phyloP scores from a whole-genome alignment of 2,329 filamentous ascomycete genomes.

The Tolypocladium tropicale region DNA sequence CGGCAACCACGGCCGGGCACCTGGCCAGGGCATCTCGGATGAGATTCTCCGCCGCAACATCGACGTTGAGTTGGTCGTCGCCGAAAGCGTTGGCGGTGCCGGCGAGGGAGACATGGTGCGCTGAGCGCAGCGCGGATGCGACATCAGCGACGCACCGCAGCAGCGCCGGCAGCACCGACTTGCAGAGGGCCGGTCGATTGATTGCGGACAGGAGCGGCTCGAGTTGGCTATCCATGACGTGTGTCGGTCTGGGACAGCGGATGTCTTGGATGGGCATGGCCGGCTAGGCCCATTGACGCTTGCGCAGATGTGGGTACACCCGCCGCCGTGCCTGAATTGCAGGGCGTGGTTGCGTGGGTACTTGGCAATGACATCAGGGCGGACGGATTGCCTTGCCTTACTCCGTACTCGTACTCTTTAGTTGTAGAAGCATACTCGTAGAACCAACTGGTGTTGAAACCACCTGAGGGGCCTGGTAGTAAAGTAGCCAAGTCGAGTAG shows the following conservation, averaged over 20 bases:
- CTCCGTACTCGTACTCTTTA: too few species aligned
- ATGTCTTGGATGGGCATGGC: too few species aligned
- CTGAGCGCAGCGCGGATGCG: constrained; percentile 29
- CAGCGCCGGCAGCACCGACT: constrained; percentile 37
- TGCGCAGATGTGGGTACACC: background rate
- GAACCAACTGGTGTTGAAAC: too few species aligned
- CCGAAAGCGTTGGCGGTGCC: constrained; percentile 47
- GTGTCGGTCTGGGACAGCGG: too few species aligned
- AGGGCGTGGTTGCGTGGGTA: background rate
- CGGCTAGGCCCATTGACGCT: background rate
- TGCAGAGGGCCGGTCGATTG: constrained; percentile 19
- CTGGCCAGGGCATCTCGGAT: constrained; percentile 32
- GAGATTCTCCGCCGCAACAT: constrained; percentile 38
- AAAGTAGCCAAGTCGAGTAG: too few species aligned
- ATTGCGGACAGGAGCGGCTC: background rate
- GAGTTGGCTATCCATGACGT: background rate
- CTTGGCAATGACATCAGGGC: too few species aligned
- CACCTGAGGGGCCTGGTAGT: too few species aligned
- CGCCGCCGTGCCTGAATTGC: background rate
- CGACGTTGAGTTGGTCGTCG: constrained; percentile 49
- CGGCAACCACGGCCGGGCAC: constrained; percentile 35
- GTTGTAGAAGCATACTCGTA: too few species aligned
- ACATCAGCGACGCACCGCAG: constrained; percentile 34
- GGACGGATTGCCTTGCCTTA: too few species aligned
- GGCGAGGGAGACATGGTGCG: constrained; percentile 34